These are phyloP conservation scores for Myotisia sp. DNA, from an alignment of 2,329 filamentous ascomycete species.

Conservation along the genomic window DNA sequence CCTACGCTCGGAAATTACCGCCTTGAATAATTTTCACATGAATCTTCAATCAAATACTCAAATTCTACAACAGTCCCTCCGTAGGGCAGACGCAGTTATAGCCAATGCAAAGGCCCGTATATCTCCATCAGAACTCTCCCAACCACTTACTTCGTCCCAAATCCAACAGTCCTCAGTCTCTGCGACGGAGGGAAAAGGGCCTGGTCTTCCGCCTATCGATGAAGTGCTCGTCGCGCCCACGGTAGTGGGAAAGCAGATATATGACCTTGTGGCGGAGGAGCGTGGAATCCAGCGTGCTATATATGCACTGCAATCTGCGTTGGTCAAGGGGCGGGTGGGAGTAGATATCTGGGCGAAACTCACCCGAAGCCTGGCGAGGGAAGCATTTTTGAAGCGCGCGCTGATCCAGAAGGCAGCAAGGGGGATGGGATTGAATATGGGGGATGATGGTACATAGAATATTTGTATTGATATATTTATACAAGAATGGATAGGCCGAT, in stretches of 20 bases:
- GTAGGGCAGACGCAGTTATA: constrained; percentile 65
- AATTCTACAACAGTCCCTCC: constrained; percentile 62
- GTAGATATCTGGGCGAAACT: constrained; percentile 34
- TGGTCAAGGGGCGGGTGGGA: constrained; percentile 32
- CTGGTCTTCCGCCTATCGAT: constrained; percentile 59
- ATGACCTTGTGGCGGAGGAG: constrained; percentile 78
- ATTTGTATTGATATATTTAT: neutral
- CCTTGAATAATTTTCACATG: constrained; percentile 55
- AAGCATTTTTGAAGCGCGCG: constrained; percentile 34
- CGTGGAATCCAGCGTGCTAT: constrained; percentile 73
- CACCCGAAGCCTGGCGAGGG: constrained; percentile 34
- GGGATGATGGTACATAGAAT: too few species aligned
- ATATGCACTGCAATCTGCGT: constrained; percentile 43
- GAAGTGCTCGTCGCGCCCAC: constrained; percentile 87
- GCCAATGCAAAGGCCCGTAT: constrained; percentile 51
- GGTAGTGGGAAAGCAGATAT: constrained; percentile 83
- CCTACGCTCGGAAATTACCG: constrained; percentile 58
- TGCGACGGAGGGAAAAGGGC: constrained; percentile 19
- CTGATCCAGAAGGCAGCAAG: constrained; percentile 32
- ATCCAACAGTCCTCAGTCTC: constrained; percentile 9
- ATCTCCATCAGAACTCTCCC: constrained; percentile 11
- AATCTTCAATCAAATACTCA: constrained; percentile 62
- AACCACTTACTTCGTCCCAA: constrained; percentile 11
- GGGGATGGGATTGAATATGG: constrained; percentile 30
- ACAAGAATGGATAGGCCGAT: too few species aligned